phyloP scores from a whole-genome alignment of 192 early-diverging fungal species.

The Backusella circina region DNA sequence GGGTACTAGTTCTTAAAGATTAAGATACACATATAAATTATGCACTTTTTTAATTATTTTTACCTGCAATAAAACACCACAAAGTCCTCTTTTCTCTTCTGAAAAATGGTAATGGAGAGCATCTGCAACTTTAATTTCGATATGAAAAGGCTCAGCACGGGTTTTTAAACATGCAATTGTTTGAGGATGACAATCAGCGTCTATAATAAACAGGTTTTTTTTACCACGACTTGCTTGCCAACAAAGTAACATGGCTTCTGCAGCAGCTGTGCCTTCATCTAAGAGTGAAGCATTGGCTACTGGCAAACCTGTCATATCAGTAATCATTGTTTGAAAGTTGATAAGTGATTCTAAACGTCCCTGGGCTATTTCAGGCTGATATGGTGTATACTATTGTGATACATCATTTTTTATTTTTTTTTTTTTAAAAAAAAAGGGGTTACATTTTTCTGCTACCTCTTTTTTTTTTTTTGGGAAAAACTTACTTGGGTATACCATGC shows the following conservation, averaged over 20 bases:
- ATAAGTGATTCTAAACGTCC: constrained; percentile 95
- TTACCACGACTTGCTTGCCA: constrained; percentile 67
- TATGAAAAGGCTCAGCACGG: constrained; percentile 91
- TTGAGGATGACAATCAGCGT: constrained; percentile 91
- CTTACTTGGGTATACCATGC: constrained; percentile 95
- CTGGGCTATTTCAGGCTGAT: constrained; percentile 99
- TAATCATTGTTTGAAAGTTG: constrained; percentile 98
- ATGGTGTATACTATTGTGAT: constrained; percentile 84
- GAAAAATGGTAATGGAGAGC: constrained; percentile 77
- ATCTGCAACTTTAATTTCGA: constrained; percentile 85
- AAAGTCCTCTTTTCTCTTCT: constrained; percentile 69
- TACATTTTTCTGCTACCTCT: too few species aligned
- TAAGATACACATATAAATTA: background rate
- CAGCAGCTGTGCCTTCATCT: constrained; percentile 98
- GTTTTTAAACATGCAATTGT: constrained; percentile 91
- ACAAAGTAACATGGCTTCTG: constrained; percentile 95
- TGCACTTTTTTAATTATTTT: background rate
- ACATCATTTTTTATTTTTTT: too few species aligned
- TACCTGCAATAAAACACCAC: constrained; percentile 91
- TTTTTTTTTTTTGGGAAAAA: background rate
- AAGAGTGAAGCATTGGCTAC: constrained; percentile 96
- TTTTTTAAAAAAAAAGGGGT: too few species aligned
- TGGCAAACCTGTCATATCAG: constrained; percentile 91
- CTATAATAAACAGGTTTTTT: constrained; percentile 89
- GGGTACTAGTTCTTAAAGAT: constrained; percentile 70